Base-by-base conservation (phyloP, 352 stramenopile genomes). In the Pythium oligandrum region DNA sequence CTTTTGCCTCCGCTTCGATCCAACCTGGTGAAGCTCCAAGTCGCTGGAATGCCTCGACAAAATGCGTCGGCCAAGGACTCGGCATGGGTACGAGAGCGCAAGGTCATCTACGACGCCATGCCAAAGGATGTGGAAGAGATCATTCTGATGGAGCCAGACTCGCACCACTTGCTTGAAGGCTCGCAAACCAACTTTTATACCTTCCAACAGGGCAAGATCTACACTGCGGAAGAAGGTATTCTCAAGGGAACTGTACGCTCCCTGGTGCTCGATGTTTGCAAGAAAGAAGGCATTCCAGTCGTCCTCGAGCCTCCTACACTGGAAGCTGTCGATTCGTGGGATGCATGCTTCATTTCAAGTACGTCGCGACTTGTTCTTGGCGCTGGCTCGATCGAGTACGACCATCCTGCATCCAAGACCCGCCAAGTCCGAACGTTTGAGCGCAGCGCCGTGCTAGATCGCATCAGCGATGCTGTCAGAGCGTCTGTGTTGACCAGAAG, bases 121-220 rank as follows among this genome's bases (percentile, higher is more conserved):
- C 56, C 73, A 17, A 52, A 57, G 4, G 74, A 88, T 54, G 75
- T 87, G 34, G 80, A 93, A 58, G 83, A 93, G 57, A 74, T 90
- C 61, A 81, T 88, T n/a, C 72, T 90, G 45, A 87, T 92, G 83
- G 80, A 93, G n/a, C 83, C 78, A 31, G 49, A 42, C 2, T 83
- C 73, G 30, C 63, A 69, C 35, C 46, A 63, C 5, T 47, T 93
- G 42, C 72, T 87, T 7, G 83, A 93, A 74, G 83, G 79, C 33
- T 90, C 83, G 3, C 83, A 93, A 63, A 90, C 80, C n/a, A 93
- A 93, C 49, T 93, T 93, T 33, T 93, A 83, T 53, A 66, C 61
- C 4, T 73, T 93, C 26, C 66, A 76, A 35, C 49, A 76, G 38
- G 73, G 76, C 17, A 59, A 48, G 1, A 64, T 93, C 43, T 75